Base-by-base conservation (phyloP, 2,329 filamentous ascomycete species). In the Tympanopsis confertula region DNA sequence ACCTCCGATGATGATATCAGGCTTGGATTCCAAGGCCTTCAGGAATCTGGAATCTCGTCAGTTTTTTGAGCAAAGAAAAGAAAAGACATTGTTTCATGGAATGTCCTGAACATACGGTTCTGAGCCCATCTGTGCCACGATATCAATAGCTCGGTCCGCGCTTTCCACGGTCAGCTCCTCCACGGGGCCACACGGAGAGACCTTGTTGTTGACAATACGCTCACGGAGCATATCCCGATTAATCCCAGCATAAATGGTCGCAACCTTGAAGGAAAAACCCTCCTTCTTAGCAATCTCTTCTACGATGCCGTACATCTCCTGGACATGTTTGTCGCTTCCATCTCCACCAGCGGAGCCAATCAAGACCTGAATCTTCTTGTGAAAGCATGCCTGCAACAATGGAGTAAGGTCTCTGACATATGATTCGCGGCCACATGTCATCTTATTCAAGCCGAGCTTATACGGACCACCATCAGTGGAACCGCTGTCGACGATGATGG, bases 1-100 rank as follows among this genome's bases (percentile, higher is more conserved):
- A 1, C 69, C 69, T 1, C 60, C 67, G 2, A 70, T 49, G n/a
- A 72, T 56, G 37, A 72, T 51, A 41, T 68, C 58, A 0, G 62
- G 60, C 3, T 58, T 42, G 0, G 51, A 48, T 4, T 48, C 40
- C 59, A 68, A 63, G 4, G 60, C 63, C 5, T 59, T 45, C 1
- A 63, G 15, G 20, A 63, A 66, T n/a, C n/a, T 39, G 38, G 18
- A 0, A 66, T 62, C 33, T 69, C 66, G 0, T 58, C 49, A 0
- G 65, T 65, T 51, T 68, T 65, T 39, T 70, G 66, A 0, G 59
- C 59, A 1, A 65, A 63, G 4, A 69, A 1, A 47, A 44, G 0
- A 53, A 44, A 49, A 49, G 35, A 47, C 38, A 5, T 41, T 39
- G 15, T 37, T n/a, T n/a, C n/a, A n/a, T n/a, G n/a, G n/a, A n/a